Conservation (phyloP, 2,329 filamentous ascomycete genomes). For the Colletotrichum siamense region DNA sequence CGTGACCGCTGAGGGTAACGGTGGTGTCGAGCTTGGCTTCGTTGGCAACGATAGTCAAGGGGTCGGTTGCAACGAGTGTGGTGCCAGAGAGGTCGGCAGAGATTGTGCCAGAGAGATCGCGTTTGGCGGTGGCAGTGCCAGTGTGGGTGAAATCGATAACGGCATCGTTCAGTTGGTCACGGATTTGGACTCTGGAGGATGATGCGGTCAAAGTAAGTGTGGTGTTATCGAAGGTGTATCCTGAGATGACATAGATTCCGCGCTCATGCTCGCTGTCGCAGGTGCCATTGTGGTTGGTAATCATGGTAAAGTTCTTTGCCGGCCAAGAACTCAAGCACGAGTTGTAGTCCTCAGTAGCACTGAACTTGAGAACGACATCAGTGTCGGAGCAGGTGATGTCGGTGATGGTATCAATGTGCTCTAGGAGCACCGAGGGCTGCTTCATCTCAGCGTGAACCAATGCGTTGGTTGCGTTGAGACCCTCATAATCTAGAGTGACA, state of each 20-base stretch:
- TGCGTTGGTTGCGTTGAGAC: constrained; percentile 19
- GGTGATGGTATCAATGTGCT: constrained; percentile 21
- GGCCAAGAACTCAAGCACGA: constrained; percentile 24
- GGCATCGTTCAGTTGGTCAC: constrained; percentile 18
- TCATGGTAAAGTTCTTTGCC: constrained; percentile 34
- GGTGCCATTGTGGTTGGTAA: constrained; percentile 46
- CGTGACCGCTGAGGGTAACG: constrained; percentile 44
- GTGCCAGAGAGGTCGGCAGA: constrained; percentile 6
- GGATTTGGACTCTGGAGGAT: neutral
- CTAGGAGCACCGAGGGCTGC: constrained; percentile 25
- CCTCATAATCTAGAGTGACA: constrained; percentile 22
- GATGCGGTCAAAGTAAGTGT: constrained; percentile 7
- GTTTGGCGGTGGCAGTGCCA: constrained; percentile 12
- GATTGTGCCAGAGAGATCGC: constrained; percentile 7
- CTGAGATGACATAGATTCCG: constrained; percentile 40
- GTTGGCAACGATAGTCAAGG: constrained; percentile 40
- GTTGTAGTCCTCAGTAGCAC: constrained; percentile 14
- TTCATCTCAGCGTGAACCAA: constrained; percentile 18
- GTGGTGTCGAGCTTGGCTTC: constrained; percentile 36
- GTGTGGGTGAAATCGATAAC: constrained; percentile 19
- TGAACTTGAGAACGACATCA: constrained; percentile 22
- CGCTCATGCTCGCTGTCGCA: constrained; percentile 43
- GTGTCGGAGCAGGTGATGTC: constrained; percentile 11
- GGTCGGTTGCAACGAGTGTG: constrained; percentile 20
- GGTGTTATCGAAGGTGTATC: constrained; percentile 5